These are phyloP conservation scores for Xylaria sp. DNA, from an alignment of 2,329 filamentous ascomycete species.

Conservation along the genomic window DNA sequence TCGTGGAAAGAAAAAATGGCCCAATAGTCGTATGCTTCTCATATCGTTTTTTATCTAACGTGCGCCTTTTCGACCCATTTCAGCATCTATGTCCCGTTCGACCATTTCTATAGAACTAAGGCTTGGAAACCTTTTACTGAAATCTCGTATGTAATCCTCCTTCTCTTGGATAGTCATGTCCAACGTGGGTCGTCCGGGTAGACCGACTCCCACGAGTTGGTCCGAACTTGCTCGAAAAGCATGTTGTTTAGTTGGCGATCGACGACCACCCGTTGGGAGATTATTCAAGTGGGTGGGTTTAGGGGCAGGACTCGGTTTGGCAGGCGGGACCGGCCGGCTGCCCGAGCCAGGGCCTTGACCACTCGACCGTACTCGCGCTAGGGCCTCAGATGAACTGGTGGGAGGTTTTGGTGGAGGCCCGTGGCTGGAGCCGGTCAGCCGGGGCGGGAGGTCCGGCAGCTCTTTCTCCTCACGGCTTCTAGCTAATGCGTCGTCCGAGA, in stretches of 20 bases:
- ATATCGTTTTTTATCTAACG: conserved; percentile 34
- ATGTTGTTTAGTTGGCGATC: conserved; percentile 59
- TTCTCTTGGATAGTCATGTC: conserved; percentile 68
- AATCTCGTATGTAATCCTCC: conserved; percentile 75
- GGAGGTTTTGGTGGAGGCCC: conserved; percentile 43
- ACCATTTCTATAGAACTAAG: conserved; percentile 87
- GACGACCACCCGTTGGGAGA: conserved; percentile 57
- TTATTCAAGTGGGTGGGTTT: conserved; percentile 71
- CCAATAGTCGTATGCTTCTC: conserved; percentile 24
- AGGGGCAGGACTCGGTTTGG: conserved; percentile 66
- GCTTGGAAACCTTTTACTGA: conserved; percentile 87
- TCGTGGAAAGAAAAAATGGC: conserved; percentile 8
- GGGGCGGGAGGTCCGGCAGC: conserved; percentile 60
- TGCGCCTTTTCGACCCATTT: conserved; percentile 45
- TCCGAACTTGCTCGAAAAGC: conserved; percentile 48
- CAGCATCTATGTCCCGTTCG: conserved; percentile 69
- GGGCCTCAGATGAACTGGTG: conserved; percentile 39
- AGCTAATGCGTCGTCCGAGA: conserved; percentile 67
- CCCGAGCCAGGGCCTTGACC: conserved; percentile 39
- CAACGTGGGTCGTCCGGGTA: conserved; percentile 60
- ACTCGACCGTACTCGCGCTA: conserved; percentile 40
- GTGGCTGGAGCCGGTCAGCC: conserved; percentile 55
- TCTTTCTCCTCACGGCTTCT: conserved; percentile 53
- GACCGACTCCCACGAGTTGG: conserved; percentile 57
- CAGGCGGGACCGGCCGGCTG: conserved; percentile 47